Conservation (phyloP, 202 grass and related monocot genomes). For the Saccharum hybrid region DNA sequence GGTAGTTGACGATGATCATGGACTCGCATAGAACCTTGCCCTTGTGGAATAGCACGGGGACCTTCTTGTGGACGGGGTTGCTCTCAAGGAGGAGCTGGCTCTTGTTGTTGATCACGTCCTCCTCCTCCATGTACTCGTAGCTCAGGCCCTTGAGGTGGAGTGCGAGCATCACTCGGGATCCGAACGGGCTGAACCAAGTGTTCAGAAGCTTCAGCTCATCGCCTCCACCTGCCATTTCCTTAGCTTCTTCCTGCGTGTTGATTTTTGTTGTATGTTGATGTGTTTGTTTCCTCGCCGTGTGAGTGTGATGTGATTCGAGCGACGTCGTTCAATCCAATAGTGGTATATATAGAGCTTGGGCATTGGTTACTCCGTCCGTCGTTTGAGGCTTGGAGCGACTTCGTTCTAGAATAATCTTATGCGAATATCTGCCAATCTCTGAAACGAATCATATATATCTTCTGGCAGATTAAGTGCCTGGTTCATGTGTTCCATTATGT, state of each 20-base stretch:
- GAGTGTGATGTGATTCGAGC: too few relatives aligned
- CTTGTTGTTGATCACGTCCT: conserved; percentile 48
- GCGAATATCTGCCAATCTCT: too few relatives aligned
- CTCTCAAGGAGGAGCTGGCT: conserved; percentile 53
- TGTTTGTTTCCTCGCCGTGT: too few relatives aligned
- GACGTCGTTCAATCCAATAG: too few relatives aligned
- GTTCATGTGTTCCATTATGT: too few relatives aligned
- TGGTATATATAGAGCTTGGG: too few relatives aligned
- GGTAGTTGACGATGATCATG: conserved; percentile 42
- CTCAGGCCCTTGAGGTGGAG: conserved; percentile 44
- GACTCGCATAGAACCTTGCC: conserved; percentile 49
- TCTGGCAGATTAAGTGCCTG: too few relatives aligned
- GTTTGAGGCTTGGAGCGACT: too few relatives aligned
- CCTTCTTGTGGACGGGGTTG: conserved; percentile 54
- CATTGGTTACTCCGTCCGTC: too few relatives aligned
- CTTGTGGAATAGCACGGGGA: conserved; percentile 55
- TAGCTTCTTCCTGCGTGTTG: neutral
- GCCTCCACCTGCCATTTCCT: neutral
- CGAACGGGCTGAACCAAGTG: conserved; percentile 34
- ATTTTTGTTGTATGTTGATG: too few relatives aligned
- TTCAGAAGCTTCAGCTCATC: conserved; percentile 47
- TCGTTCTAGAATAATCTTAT: too few relatives aligned
- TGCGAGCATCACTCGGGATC: conserved; percentile 28
- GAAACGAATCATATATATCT: too few relatives aligned
- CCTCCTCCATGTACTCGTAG: conserved; percentile 55